A percentile compares a stretch with the other conserved stretches of the same genome.
Evolutionary conservation across 192 early-diverging fungal species (phyloP).

Genomic region (Backusella westeae): DNA sequence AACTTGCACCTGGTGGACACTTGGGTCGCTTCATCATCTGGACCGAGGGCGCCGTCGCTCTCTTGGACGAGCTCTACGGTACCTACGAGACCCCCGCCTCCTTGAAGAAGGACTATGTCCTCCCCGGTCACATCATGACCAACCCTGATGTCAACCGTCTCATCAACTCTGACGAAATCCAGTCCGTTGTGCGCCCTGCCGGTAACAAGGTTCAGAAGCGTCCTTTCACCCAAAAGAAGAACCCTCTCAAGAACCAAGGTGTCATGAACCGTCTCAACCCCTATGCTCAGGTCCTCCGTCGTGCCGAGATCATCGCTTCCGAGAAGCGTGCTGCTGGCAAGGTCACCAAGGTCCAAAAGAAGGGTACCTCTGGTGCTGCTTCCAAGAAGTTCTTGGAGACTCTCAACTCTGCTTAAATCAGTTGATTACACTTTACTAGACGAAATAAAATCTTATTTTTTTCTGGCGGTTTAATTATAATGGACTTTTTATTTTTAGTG

Average conservation of each 20-base stretch:
- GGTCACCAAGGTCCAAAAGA: slow-evolving; percentile 44
- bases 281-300: slow-evolving; percentile 89
- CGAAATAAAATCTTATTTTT: not conserved
- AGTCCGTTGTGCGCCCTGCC: slow-evolving; percentile 87
- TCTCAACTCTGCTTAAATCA: slow-evolving; percentile 27
- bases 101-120: slow-evolving; percentile 88
- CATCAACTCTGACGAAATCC: slow-evolving; percentile 97
- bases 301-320: slow-evolving; percentile 66
- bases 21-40: slow-evolving; percentile 99
- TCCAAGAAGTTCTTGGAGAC: slow-evolving; percentile 32
- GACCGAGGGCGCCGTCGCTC: slow-evolving; percentile 90
- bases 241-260: slow-evolving; percentile 93
- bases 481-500: not conserved
- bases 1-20: slow-evolving; percentile 99
- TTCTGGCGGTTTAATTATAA: not conserved
- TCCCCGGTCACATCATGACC: slow-evolving; percentile 84
- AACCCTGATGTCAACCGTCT: slow-evolving; percentile 95
- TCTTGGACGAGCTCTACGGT: slow-evolving; percentile 93
- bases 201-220: slow-evolving; percentile 79
- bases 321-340: slow-evolving; percentile 55
- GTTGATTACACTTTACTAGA: slow-evolving; percentile 2
- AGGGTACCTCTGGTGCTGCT: slow-evolving; percentile 22
- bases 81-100: slow-evolving; percentile 72
- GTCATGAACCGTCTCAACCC: slow-evolving; percentile 97
- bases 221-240: slow-evolving; percentile 98